Conservation (phyloP, 768 basidiomycete species). For the Hericium rajendrae region DNA sequence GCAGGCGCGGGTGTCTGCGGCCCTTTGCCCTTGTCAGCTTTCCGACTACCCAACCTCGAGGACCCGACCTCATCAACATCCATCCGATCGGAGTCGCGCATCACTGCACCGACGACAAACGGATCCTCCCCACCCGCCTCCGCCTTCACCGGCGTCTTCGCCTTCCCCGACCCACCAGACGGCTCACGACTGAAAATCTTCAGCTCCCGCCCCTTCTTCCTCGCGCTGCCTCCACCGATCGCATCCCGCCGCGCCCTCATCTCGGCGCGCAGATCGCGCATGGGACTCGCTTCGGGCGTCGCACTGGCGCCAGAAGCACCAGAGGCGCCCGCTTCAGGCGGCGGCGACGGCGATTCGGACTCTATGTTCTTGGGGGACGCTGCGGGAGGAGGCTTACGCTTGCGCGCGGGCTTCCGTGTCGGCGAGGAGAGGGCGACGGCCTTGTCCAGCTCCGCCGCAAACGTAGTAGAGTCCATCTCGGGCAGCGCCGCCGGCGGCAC, state of each 20-base stretch:
- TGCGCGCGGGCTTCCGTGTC: too few relatives aligned
- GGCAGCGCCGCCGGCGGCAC: too few relatives aligned
- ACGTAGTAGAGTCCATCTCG: too few relatives aligned
- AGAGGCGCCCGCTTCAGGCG: too few relatives aligned
- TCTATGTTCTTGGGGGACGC: too few relatives aligned
- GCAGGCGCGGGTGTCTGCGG: too few relatives aligned
- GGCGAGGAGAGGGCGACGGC: too few relatives aligned
- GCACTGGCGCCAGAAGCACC: background rate
- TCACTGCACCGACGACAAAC: background rate
- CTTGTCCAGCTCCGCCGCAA: too few relatives aligned
- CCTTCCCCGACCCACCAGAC: background rate
- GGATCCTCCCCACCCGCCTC: background rate
- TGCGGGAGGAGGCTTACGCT: too few relatives aligned
- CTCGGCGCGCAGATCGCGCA: background rate
- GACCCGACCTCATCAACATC: background rate
- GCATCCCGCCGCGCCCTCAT: background rate
- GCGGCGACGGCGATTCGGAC: too few relatives aligned
- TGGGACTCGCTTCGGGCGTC: background rate
- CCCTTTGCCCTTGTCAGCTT: too few relatives aligned
- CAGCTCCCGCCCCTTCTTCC: background rate
- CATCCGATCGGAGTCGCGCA: background rate
- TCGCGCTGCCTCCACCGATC: background rate
- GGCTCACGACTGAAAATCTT: background rate
- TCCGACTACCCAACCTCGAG: background rate
- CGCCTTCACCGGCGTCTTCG: background rate